These are phyloP conservation scores for Catharanthus roseus DNA, from an alignment of 257 asterid genomes.

Conservation along the genomic window DNA sequence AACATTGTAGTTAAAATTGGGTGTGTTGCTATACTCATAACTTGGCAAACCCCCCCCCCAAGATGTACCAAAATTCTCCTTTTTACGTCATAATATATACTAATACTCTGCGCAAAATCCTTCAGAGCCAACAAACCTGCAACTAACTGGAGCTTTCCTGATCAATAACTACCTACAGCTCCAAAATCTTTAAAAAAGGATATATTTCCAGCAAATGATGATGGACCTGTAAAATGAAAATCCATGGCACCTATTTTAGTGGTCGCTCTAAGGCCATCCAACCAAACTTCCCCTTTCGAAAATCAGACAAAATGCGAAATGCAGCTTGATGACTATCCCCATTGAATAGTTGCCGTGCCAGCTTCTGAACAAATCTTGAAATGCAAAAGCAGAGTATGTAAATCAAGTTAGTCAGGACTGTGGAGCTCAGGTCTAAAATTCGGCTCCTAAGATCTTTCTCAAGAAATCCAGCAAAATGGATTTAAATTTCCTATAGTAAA, in stretches of 20 bases:
- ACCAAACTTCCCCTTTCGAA: slow-evolving; percentile 84
- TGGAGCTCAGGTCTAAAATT: neutral
- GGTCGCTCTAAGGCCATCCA: slow-evolving; percentile 86
- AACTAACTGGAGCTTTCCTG: neutral
- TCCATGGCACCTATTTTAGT: slow-evolving; percentile 34
- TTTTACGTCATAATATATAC: neutral
- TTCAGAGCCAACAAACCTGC: neutral
- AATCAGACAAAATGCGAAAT: slow-evolving; percentile 77
- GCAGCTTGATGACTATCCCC: slow-evolving; percentile 89
- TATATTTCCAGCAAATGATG: neutral
- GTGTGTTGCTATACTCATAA: neutral
- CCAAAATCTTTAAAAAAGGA: neutral
- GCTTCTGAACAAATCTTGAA: slow-evolving; percentile 77
- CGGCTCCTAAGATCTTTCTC: neutral
- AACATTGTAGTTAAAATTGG: neutral
- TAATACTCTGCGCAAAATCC: neutral
- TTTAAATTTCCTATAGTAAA: neutral
- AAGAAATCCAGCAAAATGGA: neutral
- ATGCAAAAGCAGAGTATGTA: neutral
- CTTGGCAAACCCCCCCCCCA: neutral
- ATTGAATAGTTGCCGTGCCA: slow-evolving; percentile 66
- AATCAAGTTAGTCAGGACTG: neutral
- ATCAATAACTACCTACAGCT: neutral
- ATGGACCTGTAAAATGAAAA: neutral
- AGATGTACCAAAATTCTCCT: neutral